Evolutionary conservation across 257 asterid genomes (phyloP), one percentile per base, ranked within the genome.

Genomic region (Penstemon newberryi): DNA sequence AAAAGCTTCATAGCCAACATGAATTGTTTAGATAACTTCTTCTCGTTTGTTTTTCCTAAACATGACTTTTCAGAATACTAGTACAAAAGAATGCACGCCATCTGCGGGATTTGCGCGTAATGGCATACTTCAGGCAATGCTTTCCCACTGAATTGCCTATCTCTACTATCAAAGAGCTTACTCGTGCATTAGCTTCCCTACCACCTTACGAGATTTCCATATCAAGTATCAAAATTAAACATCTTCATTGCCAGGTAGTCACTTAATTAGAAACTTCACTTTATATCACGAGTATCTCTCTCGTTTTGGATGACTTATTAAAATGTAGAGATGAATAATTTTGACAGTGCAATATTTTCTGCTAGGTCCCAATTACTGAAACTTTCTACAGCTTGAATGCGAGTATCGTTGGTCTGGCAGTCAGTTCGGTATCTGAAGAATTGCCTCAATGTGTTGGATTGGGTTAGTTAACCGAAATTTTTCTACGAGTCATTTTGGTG

Each of bases 61-160:
- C 43, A 37, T 54, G 3, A 19, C 19, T 60, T 69, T 61, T 56
- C 72, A 93, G 99, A 84, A 77, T 82, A 59, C 78, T 84, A 72
- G 78, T 84, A 15, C 88, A 73, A 74, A 90, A 86, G 66, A 86
- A 90, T 82, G 85, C 95, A 15, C 83, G 70, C 40, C 81, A 81
- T 77, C 60, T 85, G 49, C 85, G 99, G 60, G 96, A 90, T 75
- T 58, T 90, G 55, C 94, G 91, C 63, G 58, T 83, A 25, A 88
- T 90, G 85, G 90, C 95, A 63, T 93, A 93, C 86, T 93, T 93
- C 75, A 84, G 91, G 71, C 99, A 90, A 62, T 90, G 96, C 79
- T 90, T 93, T 74, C 86, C 95, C 8, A 83, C 85, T 77, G 85
- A 84, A 53, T 56, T 54, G 73, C 52, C 69, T 66, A 74, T 89